Conservation (phyloP, 139 green algal genomes). For the Chlamydomonas asymmetrica region DNA sequence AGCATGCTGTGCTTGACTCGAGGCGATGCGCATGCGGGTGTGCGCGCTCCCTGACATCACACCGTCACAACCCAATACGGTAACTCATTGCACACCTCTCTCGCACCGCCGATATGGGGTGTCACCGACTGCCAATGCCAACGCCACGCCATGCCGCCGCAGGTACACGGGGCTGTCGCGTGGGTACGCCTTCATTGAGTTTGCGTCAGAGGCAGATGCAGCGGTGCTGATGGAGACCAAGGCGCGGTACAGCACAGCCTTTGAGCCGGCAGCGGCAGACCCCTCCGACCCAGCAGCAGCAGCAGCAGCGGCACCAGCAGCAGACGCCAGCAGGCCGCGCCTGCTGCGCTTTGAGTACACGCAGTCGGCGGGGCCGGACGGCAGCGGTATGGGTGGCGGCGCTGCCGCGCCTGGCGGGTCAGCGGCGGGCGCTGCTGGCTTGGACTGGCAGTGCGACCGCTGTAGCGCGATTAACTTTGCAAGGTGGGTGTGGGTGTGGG, state of each 20-base stretch:
- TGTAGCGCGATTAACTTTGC: conserved; percentile 77
- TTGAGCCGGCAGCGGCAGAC: conserved; percentile 1
- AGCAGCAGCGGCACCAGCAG: not conserved
- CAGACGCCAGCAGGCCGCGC: not conserved
- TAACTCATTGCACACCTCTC: too few relatives aligned
- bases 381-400: not conserved
- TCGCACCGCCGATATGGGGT: too few relatives aligned
- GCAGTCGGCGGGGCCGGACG: not conserved
- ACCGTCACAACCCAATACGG: too few relatives aligned
- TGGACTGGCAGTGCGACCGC: conserved; percentile 73
- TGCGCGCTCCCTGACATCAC: too few relatives aligned
- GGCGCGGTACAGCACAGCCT: conserved; percentile 19
- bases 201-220: conserved; percentile 49
- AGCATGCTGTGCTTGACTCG: too few relatives aligned
- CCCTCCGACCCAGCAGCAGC: not conserved
- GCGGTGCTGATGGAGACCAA: conserved; percentile 56
- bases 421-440: not conserved
- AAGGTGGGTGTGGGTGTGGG: conserved; percentile 57
- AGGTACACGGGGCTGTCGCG: not conserved
- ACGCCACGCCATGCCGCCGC: conserved; percentile 27
- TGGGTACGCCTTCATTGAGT: conserved; percentile 49
- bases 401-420: too few relatives aligned
- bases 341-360: conserved; percentile 57
- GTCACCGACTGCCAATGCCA: conserved; percentile 30
- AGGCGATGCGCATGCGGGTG: too few relatives aligned